A percentile compares a stretch with the other conserved stretches of the same genome.
Conservation (phyloP, 306 rosid species). For the Cucurbita ficifolia region DNA sequence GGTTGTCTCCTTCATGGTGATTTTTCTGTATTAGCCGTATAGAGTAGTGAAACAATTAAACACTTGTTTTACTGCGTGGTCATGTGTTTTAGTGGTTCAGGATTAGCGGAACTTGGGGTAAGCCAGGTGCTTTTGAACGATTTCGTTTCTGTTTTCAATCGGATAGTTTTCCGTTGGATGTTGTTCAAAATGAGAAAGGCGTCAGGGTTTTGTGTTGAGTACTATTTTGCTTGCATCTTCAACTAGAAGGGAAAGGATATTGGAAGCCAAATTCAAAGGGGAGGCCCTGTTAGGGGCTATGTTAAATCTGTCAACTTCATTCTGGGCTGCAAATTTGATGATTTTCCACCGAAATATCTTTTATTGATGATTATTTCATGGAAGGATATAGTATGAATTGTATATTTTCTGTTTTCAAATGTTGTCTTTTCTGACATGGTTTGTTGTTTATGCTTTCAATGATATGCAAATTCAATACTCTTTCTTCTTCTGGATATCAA, state of each 20-base stretch:
- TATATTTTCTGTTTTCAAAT: not conserved
- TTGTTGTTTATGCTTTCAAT: not conserved
- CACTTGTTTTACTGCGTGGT: not conserved
- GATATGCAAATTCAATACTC: not conserved
- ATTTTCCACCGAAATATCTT: not conserved
- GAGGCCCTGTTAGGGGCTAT: not conserved
- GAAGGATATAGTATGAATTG: not conserved
- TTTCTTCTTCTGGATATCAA: not conserved
- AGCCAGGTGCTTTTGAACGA: not conserved
- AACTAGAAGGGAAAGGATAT: not conserved
- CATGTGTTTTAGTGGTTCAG: not conserved
- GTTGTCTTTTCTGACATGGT: not conserved
- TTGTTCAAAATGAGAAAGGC: not conserved
- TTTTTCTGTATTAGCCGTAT: not conserved
- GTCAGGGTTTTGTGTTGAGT: not conserved
- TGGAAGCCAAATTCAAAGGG: not conserved
- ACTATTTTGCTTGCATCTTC: not conserved
- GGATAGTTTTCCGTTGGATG: not conserved
- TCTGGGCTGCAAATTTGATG: not conserved
- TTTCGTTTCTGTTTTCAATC: not conserved
- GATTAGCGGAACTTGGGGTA: not conserved
- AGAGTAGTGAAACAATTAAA: not conserved
- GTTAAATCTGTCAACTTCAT: not conserved
- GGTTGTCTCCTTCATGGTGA: not conserved
- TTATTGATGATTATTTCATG: not conserved